Evolutionary conservation across 306 rosid species (phyloP), one percentile per base, ranked within the genome.

Genomic region (Adenanthera pavonina): DNA sequence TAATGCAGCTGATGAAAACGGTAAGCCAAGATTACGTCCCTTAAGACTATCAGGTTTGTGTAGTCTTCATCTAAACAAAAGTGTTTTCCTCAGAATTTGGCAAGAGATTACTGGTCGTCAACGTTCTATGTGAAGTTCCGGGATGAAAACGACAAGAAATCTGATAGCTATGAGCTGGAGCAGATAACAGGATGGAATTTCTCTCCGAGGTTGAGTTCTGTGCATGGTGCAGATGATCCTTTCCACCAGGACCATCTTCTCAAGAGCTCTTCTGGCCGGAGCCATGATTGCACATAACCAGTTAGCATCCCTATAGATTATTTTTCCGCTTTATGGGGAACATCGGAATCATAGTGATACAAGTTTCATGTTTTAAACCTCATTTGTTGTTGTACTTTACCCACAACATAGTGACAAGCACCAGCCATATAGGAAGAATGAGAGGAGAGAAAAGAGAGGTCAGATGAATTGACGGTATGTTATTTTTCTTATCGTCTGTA

Each of bases 91-190:
- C 85, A 95, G 99, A 95, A 93, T 84, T 78, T 95, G 81, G 92
- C 85, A 1, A 89, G 86, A 81, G 98, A 95, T 82, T 95, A 88
- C 90, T 93, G 98, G 99, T 93, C 98, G 52, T 95, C 99, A 4
- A 86, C 85, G 89, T 93, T 87, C 91, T 93, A 86, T 89, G 62
- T 86, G 84, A 95, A 93, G 89, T 85, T 95, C 82, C 92, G 69
- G 53, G 99, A 92, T 80, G 98, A 95, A 79, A 78, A 81, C 2
- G 79, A 87, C 15, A 82, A 82, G 92, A 87, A 91, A 85, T 65
- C 92, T 8, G 85, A 86, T 33, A 92, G 84, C 85, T 84, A 73
- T 30, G 98, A 87, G 62, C 80, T 87, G 68, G 93, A 92, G 83
- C 96, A 85, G 78, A 83, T 92, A 84, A 80, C 90, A 14, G 85